Base-by-base conservation (phyloP, 2,329 filamentous ascomycete genomes). In the Diplodia sapinea region DNA sequence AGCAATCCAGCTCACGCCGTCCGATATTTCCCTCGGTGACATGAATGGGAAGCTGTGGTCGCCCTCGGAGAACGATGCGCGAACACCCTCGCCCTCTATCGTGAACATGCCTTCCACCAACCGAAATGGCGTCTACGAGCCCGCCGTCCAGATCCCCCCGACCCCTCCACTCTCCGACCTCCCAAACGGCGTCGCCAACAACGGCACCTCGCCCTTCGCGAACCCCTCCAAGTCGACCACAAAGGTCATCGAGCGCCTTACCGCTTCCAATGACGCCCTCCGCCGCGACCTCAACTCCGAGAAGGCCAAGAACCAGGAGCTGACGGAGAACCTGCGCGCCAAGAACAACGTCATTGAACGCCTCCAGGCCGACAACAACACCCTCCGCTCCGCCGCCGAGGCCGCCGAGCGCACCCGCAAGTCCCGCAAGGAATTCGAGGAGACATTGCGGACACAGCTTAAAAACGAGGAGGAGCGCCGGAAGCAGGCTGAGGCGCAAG, bases 241-340 rank as follows among this genome's bases (percentile, higher is more conserved):
- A 3, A 68, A 68, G 50, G 66, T 68, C 57, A 93, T 93, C 77
- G 91, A 93, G 79, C 86, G 87, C 73, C 83, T 93, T 43, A 90
- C 92, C 77, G 88, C 88, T 61, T 90, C 93, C 74, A 92, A 92
- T 72, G 91, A 93, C 73, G 84, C 87, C 52, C 81, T 93, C 51
- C 90, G 90, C 73, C 85, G 90, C 55, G 90, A 93, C 70, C 71
- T 79, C 51, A 75, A 77, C 49, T 71, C 75, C 29, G 74, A 77
- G 55, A 70, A 73, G 49, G 70, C 75, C 17, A 74, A 74, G 68
- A 85, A 88, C 43, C 88, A 91, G 66, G 90, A 92, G 74, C 83
- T 88, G 13, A 87, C 87, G 71, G 85, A 89, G 74, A 83, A 85
- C 4, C 85, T 88, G 9, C 79, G 87, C 43, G 83, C 83, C 51